These are phyloP conservation scores for Geotrichum armillariae DNA, from an alignment of 1,139 yeast species.

Conservation along the genomic window DNA sequence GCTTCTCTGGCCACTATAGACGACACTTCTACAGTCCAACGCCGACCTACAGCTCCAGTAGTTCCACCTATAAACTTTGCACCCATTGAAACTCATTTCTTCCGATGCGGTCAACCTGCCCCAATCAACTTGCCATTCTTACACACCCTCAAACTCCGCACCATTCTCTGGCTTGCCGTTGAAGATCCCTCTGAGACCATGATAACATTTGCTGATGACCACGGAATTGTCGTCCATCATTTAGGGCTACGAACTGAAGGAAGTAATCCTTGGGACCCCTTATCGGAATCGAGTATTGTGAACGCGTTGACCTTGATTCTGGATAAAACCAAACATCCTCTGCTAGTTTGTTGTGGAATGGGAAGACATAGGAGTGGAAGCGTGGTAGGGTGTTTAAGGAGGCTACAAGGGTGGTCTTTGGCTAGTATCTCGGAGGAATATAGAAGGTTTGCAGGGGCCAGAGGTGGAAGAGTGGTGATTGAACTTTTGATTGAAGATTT, in stretches of 20 bases:
- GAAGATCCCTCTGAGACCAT: slow-evolving; percentile 94
- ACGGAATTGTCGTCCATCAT: slow-evolving; percentile 62
- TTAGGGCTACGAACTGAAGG: slow-evolving; percentile 60
- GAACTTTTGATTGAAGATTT: slow-evolving; percentile 87
- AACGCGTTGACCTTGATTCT: slow-evolving; percentile 77
- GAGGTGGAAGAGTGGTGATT: slow-evolving; percentile 89
- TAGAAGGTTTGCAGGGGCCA: slow-evolving; percentile 85
- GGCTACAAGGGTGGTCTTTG: slow-evolving; percentile 93
- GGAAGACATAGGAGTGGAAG: slow-evolving; percentile 97
- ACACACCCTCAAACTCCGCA: slow-evolving; percentile 67
- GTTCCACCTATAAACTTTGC: slow-evolving; percentile 95
- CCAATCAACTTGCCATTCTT: slow-evolving; percentile 86
- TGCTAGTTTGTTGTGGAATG: slow-evolving; percentile 95
- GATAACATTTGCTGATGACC: slow-evolving; percentile 73
- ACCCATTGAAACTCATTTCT: slow-evolving; percentile 85
- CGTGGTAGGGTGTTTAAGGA: slow-evolving; percentile 86
- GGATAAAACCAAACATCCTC: slow-evolving; percentile 71
- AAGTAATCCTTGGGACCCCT: slow-evolving; percentile 96
- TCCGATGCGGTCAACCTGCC: slow-evolving; percentile 96
- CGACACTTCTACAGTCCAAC: not conserved
- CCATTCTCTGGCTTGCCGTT: slow-evolving; percentile 90
- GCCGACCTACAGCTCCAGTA: slow-evolving; percentile 42
- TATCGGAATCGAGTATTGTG: slow-evolving; percentile 77
- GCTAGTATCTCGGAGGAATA: slow-evolving; percentile 95
- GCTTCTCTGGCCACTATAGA: not conserved